Evolutionary conservation across 805 yeast species (phyloP), one percentile per base, ranked within the genome.

Genomic region (Starmera dryadoides): DNA sequence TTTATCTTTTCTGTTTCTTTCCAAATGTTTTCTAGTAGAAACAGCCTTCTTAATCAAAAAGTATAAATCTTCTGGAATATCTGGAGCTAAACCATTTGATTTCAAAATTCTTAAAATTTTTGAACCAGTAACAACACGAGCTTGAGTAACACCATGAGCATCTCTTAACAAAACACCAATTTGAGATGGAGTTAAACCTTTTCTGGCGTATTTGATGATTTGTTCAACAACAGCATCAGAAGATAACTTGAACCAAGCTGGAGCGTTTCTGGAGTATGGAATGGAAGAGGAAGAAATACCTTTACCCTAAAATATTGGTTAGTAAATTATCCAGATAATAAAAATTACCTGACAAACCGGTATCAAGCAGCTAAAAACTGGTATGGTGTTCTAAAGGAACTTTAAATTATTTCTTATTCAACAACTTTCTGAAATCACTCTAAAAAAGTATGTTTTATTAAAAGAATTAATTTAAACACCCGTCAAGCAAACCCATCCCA

Each of bases 1-100:
- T 83, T 93, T 91, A 79, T 93, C 99, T 84, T 93, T 93, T 86
- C 99, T 89, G 97, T 93, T 93, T 77, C 94, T 86, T 79, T 93
- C 99, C 70, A 93, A 84, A 77, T 93, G 99, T 86, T 93, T 93
- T 88, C 99, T 93, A 73, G 94, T 96, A 58, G 97, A 67, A 65
- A 93, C 98, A 69, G 99, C 99, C 84, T 93, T 93, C 88, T 91
- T 93, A 70, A 93, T 93, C 75, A 93, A 84, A 77, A 75, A 89
- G 93, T 93, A 93, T 65, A 93, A 84, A 73, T 93, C 99, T 82
- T 93, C 99, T 75, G 99, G 99, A 66, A 93, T 85, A 77, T 93
- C 98, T 73, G 99, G 98, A 66, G 98, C 98, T 67, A 93, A 86
- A 83, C 98, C 99, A 81, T 89, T 88, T 52, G 98, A 85, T 77